Percentiles rank a stretch among this genome's conserved stretches.
phyloP scores from a whole-genome alignment of 345 rosid genomes.

The Acer campestre region DNA sequence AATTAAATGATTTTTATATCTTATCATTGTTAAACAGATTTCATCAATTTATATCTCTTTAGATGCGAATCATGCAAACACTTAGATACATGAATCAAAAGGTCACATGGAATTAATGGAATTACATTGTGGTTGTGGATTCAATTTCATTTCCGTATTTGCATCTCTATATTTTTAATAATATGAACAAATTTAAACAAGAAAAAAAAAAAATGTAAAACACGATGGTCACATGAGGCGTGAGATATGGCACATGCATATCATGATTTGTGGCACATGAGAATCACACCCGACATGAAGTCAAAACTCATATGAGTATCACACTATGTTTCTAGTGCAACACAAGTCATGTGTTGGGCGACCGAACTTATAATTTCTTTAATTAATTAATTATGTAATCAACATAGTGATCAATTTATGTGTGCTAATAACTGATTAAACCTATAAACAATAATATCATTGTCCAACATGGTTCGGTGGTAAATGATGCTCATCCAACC shows the following conservation, averaged over 20 bases:
- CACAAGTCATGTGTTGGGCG: conserved; percentile 10
- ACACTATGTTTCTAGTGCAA: neutral
- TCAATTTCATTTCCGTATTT: too few species aligned
- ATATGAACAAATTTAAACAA: neutral
- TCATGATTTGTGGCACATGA: conserved; percentile 7
- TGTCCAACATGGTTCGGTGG: too few species aligned
- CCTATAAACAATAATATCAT: neutral
- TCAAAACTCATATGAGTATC: neutral
- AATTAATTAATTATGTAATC: neutral
- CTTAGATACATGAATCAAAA: too few species aligned
- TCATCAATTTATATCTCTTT: too few species aligned
- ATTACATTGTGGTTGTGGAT: too few species aligned
- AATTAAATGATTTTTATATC: too few species aligned
- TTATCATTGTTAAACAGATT: neutral
- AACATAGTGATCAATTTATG: neutral
- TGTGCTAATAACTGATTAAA: neutral
- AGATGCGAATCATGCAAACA: too few species aligned
- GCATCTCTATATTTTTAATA: too few species aligned
- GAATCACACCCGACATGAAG: neutral
- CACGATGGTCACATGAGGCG: neutral
- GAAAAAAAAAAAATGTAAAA: too few species aligned
- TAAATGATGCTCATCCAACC: too few species aligned
- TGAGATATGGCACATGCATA: conserved; percentile 10
- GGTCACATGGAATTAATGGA: too few species aligned
- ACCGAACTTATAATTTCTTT: neutral